Conservation (phyloP, 257 asterid species). For the Primulina huaijiensis region DNA sequence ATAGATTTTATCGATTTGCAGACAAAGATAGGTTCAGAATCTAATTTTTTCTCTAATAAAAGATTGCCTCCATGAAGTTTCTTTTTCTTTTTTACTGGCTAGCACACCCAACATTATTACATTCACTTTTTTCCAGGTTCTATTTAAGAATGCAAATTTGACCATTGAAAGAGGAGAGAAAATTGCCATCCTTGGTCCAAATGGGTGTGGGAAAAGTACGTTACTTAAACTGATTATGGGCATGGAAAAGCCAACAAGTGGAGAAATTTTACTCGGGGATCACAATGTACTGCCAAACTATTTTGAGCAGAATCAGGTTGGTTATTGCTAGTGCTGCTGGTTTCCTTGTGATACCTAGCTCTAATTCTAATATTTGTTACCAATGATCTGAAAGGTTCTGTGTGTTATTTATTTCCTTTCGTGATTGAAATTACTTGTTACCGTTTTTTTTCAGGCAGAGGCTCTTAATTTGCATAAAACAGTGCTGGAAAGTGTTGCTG, state of each 20-base stretch:
- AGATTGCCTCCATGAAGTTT: background rate
- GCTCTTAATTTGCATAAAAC: constrained; percentile 88
- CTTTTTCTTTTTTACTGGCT: background rate
- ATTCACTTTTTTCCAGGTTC: constrained; percentile 45
- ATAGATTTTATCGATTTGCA: background rate
- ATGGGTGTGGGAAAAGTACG: constrained; percentile 98
- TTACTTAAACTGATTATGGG: constrained; percentile 92
- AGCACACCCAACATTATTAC: background rate
- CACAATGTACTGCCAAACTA: constrained; percentile 92
- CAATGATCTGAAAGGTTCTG: background rate
- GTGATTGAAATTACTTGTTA: constrained; percentile 7
- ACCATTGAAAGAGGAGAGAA: constrained; percentile 88
- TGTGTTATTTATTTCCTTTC: background rate
- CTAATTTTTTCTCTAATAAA: background rate
- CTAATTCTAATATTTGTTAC: background rate
- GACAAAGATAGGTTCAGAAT: background rate
- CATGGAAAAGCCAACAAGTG: constrained; percentile 57
- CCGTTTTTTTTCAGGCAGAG: constrained; percentile 64
- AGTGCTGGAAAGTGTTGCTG: constrained; percentile 81
- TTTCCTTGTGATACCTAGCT: background rate
- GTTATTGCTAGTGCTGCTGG: constrained; percentile 1
- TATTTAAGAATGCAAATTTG: constrained; percentile 76
- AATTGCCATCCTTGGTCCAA: constrained; percentile 97
- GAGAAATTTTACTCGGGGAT: constrained; percentile 84
- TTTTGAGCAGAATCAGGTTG: constrained; percentile 98